Evolutionary conservation across 805 yeast species (phyloP).

Genomic region (Candida sakaeoensis): DNA sequence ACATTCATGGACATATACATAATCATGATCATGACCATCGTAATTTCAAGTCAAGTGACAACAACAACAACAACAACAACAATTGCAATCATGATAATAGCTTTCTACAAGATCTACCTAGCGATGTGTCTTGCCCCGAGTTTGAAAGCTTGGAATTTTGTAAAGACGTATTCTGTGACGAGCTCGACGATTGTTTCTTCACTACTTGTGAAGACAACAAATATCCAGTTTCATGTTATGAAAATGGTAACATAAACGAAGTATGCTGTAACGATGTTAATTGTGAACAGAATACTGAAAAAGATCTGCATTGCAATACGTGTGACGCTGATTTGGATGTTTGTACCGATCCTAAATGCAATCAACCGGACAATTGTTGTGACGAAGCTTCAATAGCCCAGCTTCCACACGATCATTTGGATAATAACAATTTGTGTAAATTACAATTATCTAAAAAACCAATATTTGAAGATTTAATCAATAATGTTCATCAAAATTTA

Average conservation of each 20-base stretch:
- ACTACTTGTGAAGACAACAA: slow-evolving; percentile 26
- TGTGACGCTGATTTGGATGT: slow-evolving; percentile 2
- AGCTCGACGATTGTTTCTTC: slow-evolving; percentile 43
- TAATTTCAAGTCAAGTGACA: slow-evolving; percentile 1
- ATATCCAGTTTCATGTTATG: slow-evolving; percentile 3
- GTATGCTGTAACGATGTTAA: slow-evolving; percentile 8
- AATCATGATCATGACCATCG: slow-evolving; percentile 35
- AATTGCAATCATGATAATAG: background rate
- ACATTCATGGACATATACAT: slow-evolving; percentile 68
- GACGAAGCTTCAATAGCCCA: background rate
- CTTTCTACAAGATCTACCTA: background rate
- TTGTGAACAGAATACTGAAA: slow-evolving; percentile 2
- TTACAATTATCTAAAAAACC: slow-evolving; percentile 26
- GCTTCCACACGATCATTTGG: slow-evolving; percentile 7
- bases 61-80: background rate
- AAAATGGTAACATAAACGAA: slow-evolving; percentile 3
- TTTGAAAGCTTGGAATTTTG: slow-evolving; percentile 32
- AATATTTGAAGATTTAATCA: slow-evolving; percentile 37
- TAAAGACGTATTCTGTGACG: slow-evolving; percentile 39
- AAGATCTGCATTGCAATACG: background rate
- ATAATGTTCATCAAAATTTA: slow-evolving; percentile 30
- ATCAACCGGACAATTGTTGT: slow-evolving; percentile 8
- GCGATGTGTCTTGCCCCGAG: slow-evolving; percentile 22
- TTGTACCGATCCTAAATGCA: slow-evolving; percentile 9
- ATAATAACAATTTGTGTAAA: slow-evolving; percentile 25